These are phyloP conservation scores for Diddensiella santjacobensis DNA, from an alignment of 805 yeast genomes.

Conservation along the genomic window DNA sequence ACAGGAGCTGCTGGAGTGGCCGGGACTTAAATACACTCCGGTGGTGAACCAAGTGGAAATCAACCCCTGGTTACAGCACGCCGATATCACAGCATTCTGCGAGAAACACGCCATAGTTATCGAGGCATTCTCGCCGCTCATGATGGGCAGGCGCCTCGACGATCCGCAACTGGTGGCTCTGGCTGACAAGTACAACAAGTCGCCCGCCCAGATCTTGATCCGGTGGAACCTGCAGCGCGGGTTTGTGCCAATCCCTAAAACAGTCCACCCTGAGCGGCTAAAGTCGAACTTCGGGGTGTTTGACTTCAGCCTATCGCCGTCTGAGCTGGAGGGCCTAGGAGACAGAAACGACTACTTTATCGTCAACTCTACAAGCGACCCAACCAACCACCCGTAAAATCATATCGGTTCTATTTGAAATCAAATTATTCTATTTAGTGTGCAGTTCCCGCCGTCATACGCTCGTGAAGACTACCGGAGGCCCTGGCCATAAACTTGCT, in stretches of 20 bases:
- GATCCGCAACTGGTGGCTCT: constrained; percentile 52
- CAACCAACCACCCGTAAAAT: constrained; percentile 11
- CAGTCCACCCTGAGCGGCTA: constrained; percentile 50
- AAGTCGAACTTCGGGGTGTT: constrained; percentile 51
- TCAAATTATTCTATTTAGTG: not conserved
- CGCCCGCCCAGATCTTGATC: constrained; percentile 61
- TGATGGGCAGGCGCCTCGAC: constrained; percentile 47
- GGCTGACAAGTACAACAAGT: constrained; percentile 46
- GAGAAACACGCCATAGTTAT: constrained; percentile 48
- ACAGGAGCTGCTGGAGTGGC: constrained; percentile 48
- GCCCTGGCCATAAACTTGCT: constrained; percentile 19
- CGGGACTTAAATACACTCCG: constrained; percentile 49
- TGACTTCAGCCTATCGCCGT: constrained; percentile 42
- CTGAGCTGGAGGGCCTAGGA: constrained; percentile 40
- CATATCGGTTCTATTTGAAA: too few relatives aligned
- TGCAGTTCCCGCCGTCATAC: constrained; percentile 8
- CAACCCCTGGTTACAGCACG: constrained; percentile 78
- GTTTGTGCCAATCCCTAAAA: constrained; percentile 64
- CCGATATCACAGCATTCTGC: constrained; percentile 54
- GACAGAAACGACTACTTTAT: constrained; percentile 24
- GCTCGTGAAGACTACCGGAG: constrained; percentile 17
- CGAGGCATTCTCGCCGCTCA: constrained; percentile 75
- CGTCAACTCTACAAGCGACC: constrained; percentile 13
- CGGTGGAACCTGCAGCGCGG: constrained; percentile 75
- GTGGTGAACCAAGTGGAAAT: constrained; percentile 79